Base-by-base conservation (phyloP, 2,329 filamentous ascomycete species). In the Colletotrichum musae region DNA sequence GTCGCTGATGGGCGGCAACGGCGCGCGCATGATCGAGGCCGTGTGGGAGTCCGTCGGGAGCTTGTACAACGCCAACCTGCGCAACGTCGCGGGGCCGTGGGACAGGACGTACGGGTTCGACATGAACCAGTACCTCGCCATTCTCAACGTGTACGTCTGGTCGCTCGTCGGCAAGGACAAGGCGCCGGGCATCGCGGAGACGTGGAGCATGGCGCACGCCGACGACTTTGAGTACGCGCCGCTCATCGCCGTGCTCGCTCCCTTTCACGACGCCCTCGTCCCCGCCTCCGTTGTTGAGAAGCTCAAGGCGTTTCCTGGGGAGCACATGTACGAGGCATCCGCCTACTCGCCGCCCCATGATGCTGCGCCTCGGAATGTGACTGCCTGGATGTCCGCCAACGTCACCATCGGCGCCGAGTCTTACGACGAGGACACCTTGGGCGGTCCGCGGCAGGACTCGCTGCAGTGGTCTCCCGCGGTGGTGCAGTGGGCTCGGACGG, bases 51-150 rank as follows among this genome's bases (percentile, higher is more conserved):
- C 83, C 1, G 80, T 87, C 1, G 81, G 81, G 0, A 71, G 83
- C 50, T 80, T 91, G 1, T 91, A 88, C 80, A 87, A 91, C 60
- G 84, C 88, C 0, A 82, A 84, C 1, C 75, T 91, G 77, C 86
- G 83, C 70, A 91, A 91, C 66, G 82, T 91, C 39, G 88, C 88
- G 1, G 89, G 89, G 0, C 89, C 89, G 0, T 91, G 89, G 89
- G 89, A 91, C 74, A 84, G 89, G 0, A 81, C 85, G 0, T 91
- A 91, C 70, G 88, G 88, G 0, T 90, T 85, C 68, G 88, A 91
- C 68, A 90, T 91, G 88, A 89, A 89, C 57, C 79, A 83, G 4
- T 91, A 91, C 72, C 75, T 90, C 3, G 86, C 86, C 64, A 82
- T 91, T 58, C 83, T 90, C 74, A 85, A 85, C 0, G 75, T 88